Percentiles rank a stretch among this genome's conserved stretches.
Evolutionary conservation across 1,139 yeast species (phyloP).

Genomic region (Blastobotrys proliferans): DNA sequence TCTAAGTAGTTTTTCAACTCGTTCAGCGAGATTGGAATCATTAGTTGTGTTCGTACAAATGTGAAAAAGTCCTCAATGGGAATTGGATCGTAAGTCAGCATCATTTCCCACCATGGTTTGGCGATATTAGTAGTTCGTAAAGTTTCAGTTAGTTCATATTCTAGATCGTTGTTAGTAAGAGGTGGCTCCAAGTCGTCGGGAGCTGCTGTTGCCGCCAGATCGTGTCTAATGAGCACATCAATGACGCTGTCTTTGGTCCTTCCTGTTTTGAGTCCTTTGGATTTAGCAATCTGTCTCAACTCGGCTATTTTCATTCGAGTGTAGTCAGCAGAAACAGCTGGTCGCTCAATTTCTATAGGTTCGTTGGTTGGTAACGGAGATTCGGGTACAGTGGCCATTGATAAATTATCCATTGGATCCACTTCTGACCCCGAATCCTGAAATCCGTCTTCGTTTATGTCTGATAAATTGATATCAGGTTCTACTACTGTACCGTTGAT

Average conservation of each 20-base stretch:
- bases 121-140: neutral
- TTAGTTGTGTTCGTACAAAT: slow-evolving; percentile 1
- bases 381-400: neutral
- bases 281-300: slow-evolving; percentile 5
- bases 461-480: neutral
- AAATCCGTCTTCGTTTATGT: slow-evolving; percentile 2
- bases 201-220: neutral
- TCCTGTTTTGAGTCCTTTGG: slow-evolving; percentile 6
- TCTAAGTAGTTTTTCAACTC: slow-evolving; percentile 9
- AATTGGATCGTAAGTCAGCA: slow-evolving; percentile 11
- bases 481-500: neutral
- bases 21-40: neutral
- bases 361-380: slow-evolving; percentile 4
- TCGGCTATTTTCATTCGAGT: slow-evolving; percentile 7
- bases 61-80: slow-evolving; percentile 8
- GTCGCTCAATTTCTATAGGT: neutral
- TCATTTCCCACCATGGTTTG: slow-evolving; percentile 10
- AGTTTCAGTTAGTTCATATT: neutral
- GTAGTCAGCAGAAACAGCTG: no score
- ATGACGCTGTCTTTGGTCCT: slow-evolving; percentile 3
- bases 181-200: neutral
- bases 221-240: neutral
- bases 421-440: no score
- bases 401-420: neutral
- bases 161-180: neutral